phyloP scores from a whole-genome alignment of 495 filamentous ascomycete genomes.

The Aspergillus homomorphus region DNA sequence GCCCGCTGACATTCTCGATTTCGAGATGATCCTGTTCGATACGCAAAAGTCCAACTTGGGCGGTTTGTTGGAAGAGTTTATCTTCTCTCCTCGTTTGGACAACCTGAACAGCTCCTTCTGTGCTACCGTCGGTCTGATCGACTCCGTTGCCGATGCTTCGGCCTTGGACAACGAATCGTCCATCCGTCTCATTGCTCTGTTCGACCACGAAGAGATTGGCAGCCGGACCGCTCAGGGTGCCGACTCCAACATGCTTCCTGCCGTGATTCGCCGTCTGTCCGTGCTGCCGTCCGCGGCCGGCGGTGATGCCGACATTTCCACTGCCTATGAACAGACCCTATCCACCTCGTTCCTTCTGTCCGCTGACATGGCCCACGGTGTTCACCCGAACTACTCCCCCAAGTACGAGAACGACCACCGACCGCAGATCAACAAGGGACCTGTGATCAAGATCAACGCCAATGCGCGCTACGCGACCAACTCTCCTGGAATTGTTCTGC shows the following conservation, averaged over 20 bases:
- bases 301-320: constrained; percentile 52
- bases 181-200: constrained; percentile 86
- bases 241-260: constrained; percentile 85
- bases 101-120: constrained; percentile 96
- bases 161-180: constrained; percentile 69
- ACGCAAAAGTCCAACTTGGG: constrained; percentile 87
- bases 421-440: constrained; percentile 93
- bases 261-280: constrained; percentile 82
- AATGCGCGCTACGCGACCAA: constrained; percentile 96
- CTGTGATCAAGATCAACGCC: constrained; percentile 97
- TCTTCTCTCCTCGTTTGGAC: constrained; percentile 89
- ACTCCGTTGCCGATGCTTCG: constrained; percentile 60
- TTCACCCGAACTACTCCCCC: constrained; percentile 87
- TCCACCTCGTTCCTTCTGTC: constrained; percentile 91
- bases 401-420: constrained; percentile 92
- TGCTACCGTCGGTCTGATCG: constrained; percentile 73
- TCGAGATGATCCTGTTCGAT: constrained; percentile 94
- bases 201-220: constrained; percentile 98
- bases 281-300: constrained; percentile 59
- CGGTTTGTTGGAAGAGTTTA: constrained; percentile 88
- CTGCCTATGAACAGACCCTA: constrained; percentile 91
- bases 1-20: constrained; percentile 76
- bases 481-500: constrained; percentile 86
- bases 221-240: constrained; percentile 89
- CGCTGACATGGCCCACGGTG: constrained; percentile 94